Conservation (phyloP, 1,284 basidiomycete species). For the Austroboletus rostrupii region DNA sequence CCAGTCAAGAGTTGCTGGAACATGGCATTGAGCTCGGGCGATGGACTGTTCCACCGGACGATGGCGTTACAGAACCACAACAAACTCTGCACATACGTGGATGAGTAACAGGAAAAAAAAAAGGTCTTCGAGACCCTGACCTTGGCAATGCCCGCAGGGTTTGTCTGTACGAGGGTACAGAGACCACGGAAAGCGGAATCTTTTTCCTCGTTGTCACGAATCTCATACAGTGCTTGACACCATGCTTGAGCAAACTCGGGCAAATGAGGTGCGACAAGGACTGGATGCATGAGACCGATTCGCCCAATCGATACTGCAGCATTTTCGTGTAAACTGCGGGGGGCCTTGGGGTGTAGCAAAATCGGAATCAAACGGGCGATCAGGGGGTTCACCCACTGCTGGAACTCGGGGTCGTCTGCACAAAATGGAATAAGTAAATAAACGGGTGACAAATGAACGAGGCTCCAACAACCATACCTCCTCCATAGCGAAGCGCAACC, state of each 20-base stretch:
- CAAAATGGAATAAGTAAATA: conserved; percentile 4
- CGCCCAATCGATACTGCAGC: conserved; percentile 99
- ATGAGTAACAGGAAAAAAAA: not conserved
- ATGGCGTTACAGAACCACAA: conserved; percentile 98
- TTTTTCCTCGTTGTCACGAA: conserved; percentile 99
- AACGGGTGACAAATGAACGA: not conserved
- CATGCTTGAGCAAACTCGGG: conserved; percentile 91
- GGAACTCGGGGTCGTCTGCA: conserved; percentile 76
- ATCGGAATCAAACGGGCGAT: conserved; percentile 91
- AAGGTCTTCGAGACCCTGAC: conserved; percentile 39
- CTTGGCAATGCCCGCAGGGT: conserved; percentile 88
- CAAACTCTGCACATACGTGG: conserved; percentile 56
- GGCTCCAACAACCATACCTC: conserved; percentile 44
- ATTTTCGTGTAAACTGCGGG: conserved; percentile 94
- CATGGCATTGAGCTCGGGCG: conserved; percentile 84
- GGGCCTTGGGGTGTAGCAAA: conserved; percentile 86
- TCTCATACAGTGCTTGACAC: conserved; percentile 97
- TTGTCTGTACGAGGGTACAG: conserved; percentile 92
- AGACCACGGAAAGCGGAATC: conserved; percentile 99
- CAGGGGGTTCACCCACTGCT: conserved; percentile 84
- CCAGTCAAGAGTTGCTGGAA: conserved; percentile 81
- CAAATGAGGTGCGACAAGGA: conserved; percentile 85
- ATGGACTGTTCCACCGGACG: conserved; percentile 88
- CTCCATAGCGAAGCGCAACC: conserved; percentile 84
- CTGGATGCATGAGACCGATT: conserved; percentile 89